Percentiles rank a stretch among this genome's conserved stretches.
Conservation (phyloP, 1,284 basidiomycete species). For the Vanrija pseudolonga region DNA sequence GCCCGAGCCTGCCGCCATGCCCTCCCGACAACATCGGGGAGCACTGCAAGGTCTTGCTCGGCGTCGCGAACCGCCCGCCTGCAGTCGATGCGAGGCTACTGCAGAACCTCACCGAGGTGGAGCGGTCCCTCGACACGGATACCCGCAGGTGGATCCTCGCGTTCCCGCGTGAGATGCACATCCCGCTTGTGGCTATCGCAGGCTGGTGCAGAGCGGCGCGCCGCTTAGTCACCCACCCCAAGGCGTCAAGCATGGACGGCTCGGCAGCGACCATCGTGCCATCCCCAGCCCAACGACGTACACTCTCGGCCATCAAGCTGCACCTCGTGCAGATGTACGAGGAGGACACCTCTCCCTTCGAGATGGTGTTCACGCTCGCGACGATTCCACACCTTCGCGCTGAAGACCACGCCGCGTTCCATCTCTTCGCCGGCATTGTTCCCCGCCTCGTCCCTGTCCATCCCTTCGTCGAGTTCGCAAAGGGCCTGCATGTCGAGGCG, state of each 20-base stretch:
- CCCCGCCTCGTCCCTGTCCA: conserved; percentile 42
- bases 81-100: conserved; percentile 5
- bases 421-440: conserved; percentile 42
- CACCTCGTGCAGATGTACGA: conserved; percentile 27
- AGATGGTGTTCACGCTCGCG: conserved; percentile 14
- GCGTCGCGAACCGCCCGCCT: neutral
- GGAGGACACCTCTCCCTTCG: neutral
- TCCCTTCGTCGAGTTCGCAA: conserved; percentile 49
- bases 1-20: conserved; percentile 8
- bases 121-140: neutral
- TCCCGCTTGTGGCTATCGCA: conserved; percentile 8
- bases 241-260: too few species aligned
- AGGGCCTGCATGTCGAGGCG: conserved; percentile 49
- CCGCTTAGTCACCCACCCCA: neutral
- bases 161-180: conserved; percentile 10
- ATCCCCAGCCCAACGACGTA: neutral
- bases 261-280: too few species aligned
- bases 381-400: conserved; percentile 22
- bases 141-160: neutral
- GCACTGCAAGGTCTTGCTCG: neutral
- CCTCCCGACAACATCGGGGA: neutral
- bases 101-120: neutral
- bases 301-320: conserved; percentile 20
- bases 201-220: conserved; percentile 2
- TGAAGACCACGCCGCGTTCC: conserved; percentile 37